Evolutionary conservation across 805 yeast genomes (phyloP), one percentile per base, ranked within the genome.

Genomic region (Maudiozyma bulderi): DNA sequence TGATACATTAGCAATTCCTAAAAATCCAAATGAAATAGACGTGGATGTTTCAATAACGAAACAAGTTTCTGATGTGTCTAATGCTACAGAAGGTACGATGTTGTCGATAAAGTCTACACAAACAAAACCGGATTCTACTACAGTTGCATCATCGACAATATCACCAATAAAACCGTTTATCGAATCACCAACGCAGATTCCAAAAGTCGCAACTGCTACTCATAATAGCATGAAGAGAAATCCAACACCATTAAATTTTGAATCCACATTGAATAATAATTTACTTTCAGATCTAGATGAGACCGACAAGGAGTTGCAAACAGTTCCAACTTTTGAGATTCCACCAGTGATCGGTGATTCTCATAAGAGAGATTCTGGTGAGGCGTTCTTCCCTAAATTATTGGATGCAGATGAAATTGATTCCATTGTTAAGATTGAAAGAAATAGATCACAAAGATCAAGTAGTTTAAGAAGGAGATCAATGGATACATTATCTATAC

Each of bases 361-460:
- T 8, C 34, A 37, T 15, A 64, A 56, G 43, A 55, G 66, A 8
- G 73, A 71, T 50, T 63, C 68, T 5, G 81, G 82, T 29, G 82
- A 84, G 49, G 78, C 81, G 0, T 63, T 85, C 29, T 86, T 86
- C 62, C 95, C 95, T 0, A 84, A 81, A 59, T 76, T 80, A 2
- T 68, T 86, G 33, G 82, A 75, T 50, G 71, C 77, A 0, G 78
- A 75, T 47, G 95, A 86, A 58, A 85, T 86, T 9, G 86, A 82
- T 54, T 81, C 86, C 43, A 86, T 86, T 50, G 82, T 83, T 2
- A 75, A 84, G 7, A 60, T 86, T 42, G 95, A 86, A 62, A 73
- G 90, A 51, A 77, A 84, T 7, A 74, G 77, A 58, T 81, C 88
- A 0, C 70, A 82, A 0, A 75, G 70, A 57, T 78, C 84, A 1